Base-by-base conservation (phyloP, 1,284 basidiomycete genomes). In the Ceratorhiza oryzae-sativae region DNA sequence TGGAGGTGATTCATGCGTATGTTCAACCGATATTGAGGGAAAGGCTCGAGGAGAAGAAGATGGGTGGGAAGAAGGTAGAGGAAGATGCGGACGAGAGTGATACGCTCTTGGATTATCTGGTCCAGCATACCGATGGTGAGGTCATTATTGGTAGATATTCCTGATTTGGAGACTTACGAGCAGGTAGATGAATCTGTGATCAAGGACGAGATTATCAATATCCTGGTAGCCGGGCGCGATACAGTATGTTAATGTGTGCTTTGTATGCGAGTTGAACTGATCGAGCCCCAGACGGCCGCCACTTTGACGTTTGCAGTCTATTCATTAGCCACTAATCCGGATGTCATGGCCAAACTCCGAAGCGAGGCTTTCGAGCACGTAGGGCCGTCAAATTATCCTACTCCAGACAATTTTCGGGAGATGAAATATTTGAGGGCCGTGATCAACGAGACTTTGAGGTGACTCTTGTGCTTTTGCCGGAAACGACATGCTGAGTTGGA, bases 351-450 rank as follows among this genome's bases (percentile, higher is more conserved):
- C 9, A 82, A 83, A 5, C 79, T 89, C 18, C 85, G 87, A 1
- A 79, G 83, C 48, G 88, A 89, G 77, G 82, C 90, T 58, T 67
- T 87, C 2, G 78, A 76, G 5, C 81, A 82, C 34, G 81, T 88
- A 13, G 86, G 86, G 0, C 80, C 77, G 0, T 78, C 56, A 4
- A 68, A 80, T 1, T 77, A 81, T n/a, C 87, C 88, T 1, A 83
- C 82, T 0, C 85, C 84, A 63, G 86, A 87, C 23, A 83, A 88
- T 72, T 80, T 89, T 70, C 81, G 81, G 41, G 82, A 84, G 1
- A 86, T 88, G 84, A 87, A 84, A 75, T 88, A 84, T 73, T 79
- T 88, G 1, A 79, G 87, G 18, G 87, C 87, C 0, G 84, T 88
- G 13, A 82, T 88, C 67, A 88, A 88, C 70, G 87, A 60, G 12